Percentiles rank a stretch among this genome's conserved stretches.
Evolutionary conservation across 73 alveolate genomes (phyloP).

Genomic region (Blepharisma japonicum): DNA sequence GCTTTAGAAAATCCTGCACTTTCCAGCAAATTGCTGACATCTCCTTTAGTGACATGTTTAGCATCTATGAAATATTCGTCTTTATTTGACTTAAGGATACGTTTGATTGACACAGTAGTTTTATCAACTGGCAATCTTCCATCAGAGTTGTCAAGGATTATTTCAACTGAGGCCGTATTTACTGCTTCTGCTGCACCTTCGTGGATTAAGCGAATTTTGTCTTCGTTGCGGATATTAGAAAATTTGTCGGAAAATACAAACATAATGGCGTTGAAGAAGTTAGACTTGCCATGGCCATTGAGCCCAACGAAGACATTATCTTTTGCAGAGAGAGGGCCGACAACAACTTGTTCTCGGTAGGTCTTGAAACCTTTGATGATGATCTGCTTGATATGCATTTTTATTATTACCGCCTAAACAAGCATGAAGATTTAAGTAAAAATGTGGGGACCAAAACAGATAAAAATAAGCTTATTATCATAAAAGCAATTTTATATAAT

Average conservation of each 20-base stretch:
- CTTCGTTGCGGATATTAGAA: conserved; percentile 68
- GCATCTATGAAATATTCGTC: conserved; percentile 72
- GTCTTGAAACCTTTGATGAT: conserved; percentile 64
- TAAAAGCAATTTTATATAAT: too few relatives aligned
- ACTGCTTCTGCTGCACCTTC: conserved; percentile 56
- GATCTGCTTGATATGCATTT: conserved; percentile 60
- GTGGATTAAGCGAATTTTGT: conserved; percentile 62
- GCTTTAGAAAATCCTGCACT: conserved; percentile 75
- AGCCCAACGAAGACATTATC: conserved; percentile 72
- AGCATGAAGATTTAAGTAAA: too few relatives aligned
- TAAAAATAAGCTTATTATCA: too few relatives aligned
- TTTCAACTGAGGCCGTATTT: conserved; percentile 63
- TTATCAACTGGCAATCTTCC: conserved; percentile 67
- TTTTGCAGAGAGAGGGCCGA: conserved; percentile 59
- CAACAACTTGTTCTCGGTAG: conserved; percentile 58
- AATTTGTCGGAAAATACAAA: conserved; percentile 73
- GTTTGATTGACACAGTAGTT: conserved; percentile 61
- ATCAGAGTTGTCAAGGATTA: conserved; percentile 66
- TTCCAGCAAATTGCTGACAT: conserved; percentile 70
- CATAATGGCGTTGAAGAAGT: conserved; percentile 74
- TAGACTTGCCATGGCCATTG: conserved; percentile 85
- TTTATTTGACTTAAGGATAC: conserved; percentile 60
- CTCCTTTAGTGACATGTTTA: conserved; percentile 68
- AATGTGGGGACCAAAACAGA: too few relatives aligned
- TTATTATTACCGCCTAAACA: not conserved